phyloP scores from a whole-genome alignment of 768 basidiomycete genomes.

The Jaapia argillacea region DNA sequence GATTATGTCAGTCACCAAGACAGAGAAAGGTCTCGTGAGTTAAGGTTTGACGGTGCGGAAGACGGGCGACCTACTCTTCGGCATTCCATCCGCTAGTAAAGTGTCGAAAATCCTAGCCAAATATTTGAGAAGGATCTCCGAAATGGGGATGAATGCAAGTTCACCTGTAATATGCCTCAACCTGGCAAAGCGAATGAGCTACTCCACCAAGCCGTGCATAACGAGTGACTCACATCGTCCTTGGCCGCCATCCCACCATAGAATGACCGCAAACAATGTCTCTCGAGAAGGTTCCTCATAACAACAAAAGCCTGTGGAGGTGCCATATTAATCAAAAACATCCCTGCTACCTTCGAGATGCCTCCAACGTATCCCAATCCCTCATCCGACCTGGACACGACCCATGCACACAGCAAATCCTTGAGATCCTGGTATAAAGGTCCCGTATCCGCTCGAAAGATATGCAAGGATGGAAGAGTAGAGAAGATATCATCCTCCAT shows the following conservation, averaged over 20 bases:
- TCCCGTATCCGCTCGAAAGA: constrained; percentile 69
- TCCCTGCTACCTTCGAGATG: constrained; percentile 68
- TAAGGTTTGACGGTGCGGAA: too few relatives aligned
- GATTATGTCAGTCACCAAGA: neutral
- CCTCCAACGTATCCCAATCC: constrained; percentile 68
- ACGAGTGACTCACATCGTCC: constrained; percentile 59
- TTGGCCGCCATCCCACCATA: constrained; percentile 61
- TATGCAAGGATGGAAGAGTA: constrained; percentile 69
- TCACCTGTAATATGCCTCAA: constrained; percentile 87
- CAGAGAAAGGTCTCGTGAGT: neutral
- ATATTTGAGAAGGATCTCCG: constrained; percentile 8
- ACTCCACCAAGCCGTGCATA: constrained; percentile 6
- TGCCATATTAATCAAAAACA: constrained; percentile 80
- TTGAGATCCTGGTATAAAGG: constrained; percentile 77
- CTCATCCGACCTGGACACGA: constrained; percentile 76
- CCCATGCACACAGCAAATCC: constrained; percentile 82
- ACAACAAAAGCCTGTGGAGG: constrained; percentile 66
- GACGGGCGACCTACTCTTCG: constrained; percentile 56
- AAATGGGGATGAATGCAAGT: constrained; percentile 4
- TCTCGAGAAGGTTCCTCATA: constrained; percentile 77
- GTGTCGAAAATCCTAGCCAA: constrained; percentile 78
- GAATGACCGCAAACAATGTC: constrained; percentile 79
- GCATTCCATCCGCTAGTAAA: constrained; percentile 85
- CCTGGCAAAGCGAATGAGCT: constrained; percentile 32
- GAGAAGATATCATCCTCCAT: constrained; percentile 69